phyloP scores from a whole-genome alignment of 768 basidiomycete species.

The Suillus weaverae region DNA sequence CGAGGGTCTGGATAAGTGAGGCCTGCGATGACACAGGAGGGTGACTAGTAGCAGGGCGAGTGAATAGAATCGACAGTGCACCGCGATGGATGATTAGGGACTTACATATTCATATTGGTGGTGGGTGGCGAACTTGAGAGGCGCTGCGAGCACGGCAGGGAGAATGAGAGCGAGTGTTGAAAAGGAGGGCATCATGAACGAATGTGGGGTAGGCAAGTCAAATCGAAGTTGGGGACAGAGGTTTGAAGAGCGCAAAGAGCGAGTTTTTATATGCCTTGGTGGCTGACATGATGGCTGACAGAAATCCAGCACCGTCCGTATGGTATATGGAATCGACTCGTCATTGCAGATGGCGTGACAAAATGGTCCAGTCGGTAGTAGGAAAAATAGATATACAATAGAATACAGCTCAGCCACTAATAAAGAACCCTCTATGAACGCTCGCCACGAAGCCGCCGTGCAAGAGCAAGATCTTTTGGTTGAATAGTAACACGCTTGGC shows the following conservation, averaged over 20 bases:
- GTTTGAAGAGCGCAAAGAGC: background rate
- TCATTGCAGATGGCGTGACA: background rate
- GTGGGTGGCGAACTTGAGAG: slow-evolving; percentile 11
- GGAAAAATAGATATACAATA: slow-evolving; percentile 23
- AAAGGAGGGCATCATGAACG: slow-evolving; percentile 23
- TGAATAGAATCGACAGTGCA: background rate
- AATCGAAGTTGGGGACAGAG: background rate
- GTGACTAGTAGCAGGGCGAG: slow-evolving; percentile 11
- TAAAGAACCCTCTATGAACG: slow-evolving; percentile 46
- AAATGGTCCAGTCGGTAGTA: background rate
- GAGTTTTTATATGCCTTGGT: background rate
- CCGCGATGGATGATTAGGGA: background rate
- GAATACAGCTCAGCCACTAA: slow-evolving; percentile 15
- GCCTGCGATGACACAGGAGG: slow-evolving; percentile 27
- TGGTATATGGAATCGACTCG: background rate
- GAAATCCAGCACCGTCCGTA: background rate
- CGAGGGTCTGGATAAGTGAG: slow-evolving; percentile 24
- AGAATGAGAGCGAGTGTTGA: slow-evolving; percentile 20
- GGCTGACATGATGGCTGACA: slow-evolving; percentile 7
- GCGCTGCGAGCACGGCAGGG: slow-evolving; percentile 17
- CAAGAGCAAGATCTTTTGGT: slow-evolving; percentile 83
- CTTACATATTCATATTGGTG: background rate
- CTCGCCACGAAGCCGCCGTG: slow-evolving; percentile 78
- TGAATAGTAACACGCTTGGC: slow-evolving; percentile 85
- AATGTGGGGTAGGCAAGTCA: slow-evolving; percentile 5